A percentile compares a stretch with the other conserved stretches of the same genome.
These are phyloP conservation scores for Yamadazyma insecticola DNA, from an alignment of 805 yeast genomes.

Conservation along the genomic window DNA sequence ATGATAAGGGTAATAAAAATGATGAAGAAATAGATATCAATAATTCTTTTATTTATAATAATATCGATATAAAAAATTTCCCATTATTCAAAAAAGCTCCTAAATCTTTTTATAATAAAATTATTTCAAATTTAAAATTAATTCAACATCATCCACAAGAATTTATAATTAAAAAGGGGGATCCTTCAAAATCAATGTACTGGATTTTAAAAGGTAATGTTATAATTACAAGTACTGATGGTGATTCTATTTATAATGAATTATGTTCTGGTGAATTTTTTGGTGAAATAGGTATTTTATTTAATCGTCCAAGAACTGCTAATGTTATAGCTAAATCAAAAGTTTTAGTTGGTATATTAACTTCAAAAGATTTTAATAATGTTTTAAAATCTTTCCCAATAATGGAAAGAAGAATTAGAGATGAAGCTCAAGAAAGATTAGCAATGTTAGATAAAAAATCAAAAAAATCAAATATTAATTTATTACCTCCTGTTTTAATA, in stretches of 20 bases:
- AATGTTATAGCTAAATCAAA: constrained; percentile 67
- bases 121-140: constrained; percentile 53
- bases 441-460: constrained; percentile 62
- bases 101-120: constrained; percentile 52
- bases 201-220: constrained; percentile 77
- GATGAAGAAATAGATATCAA: constrained; percentile 13
- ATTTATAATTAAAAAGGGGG: constrained; percentile 66
- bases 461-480: constrained; percentile 35
- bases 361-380: constrained; percentile 55
- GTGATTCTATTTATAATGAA: constrained; percentile 71
- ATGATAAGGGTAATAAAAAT: constrained; percentile 1
- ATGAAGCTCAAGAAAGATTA: constrained; percentile 74
- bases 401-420: constrained; percentile 64
- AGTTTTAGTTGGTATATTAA: constrained; percentile 64
- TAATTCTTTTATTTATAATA: constrained; percentile 10
- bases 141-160: constrained; percentile 66
- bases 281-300: constrained; percentile 76
- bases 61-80: constrained; percentile 27
- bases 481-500: constrained; percentile 16
- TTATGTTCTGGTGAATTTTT: constrained; percentile 65
- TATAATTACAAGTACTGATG: constrained; percentile 72
- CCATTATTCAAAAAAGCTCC: constrained; percentile 69
- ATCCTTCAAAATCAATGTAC: constrained; percentile 71
- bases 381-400: constrained; percentile 61
- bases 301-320: constrained; percentile 74